Percentiles rank a stretch among this genome's conserved stretches.
phyloP scores from a whole-genome alignment of 176 grass and related monocot genomes.

The Cymbopogon citratus region DNA sequence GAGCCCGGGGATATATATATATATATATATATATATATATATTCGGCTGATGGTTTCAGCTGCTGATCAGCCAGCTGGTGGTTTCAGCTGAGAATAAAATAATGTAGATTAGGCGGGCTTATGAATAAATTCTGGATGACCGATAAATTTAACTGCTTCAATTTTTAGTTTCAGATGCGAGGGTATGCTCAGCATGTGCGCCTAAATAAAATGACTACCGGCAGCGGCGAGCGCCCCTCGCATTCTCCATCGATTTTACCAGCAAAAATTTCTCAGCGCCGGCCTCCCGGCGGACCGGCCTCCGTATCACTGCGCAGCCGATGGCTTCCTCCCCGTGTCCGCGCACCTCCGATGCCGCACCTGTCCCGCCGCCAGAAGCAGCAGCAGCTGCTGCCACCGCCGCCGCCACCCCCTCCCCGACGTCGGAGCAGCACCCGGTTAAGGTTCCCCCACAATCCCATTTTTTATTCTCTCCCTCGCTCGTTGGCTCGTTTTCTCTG shows the following conservation, averaged over 20 bases:
- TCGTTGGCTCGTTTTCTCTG: background rate
- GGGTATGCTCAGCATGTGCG: background rate
- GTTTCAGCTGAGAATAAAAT: too few relatives aligned
- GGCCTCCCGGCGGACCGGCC: background rate
- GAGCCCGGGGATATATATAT: too few relatives aligned
- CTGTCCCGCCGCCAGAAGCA: background rate
- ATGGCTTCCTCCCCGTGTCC: conserved; percentile 28
- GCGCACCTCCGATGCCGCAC: background rate
- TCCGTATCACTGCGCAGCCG: background rate
- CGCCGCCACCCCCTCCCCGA: background rate
- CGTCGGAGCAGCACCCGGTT: conserved; percentile 21
- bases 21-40: too few relatives aligned
- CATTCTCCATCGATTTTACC: conserved; percentile 11
- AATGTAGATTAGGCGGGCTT: too few relatives aligned
- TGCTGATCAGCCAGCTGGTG: too few relatives aligned
- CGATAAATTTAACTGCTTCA: background rate
- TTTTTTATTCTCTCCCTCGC: background rate
- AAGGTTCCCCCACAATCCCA: conserved; percentile 6
- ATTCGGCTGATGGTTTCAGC: too few relatives aligned
- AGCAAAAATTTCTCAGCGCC: background rate
- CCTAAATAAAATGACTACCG: conserved; percentile 16
- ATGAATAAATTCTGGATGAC: too few relatives aligned
- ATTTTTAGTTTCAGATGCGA: background rate
- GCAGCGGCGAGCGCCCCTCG: background rate
- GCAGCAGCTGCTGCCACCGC: background rate